Conservation (phyloP, 176 grass and related monocot genomes). For the Musa troglodytarum region DNA sequence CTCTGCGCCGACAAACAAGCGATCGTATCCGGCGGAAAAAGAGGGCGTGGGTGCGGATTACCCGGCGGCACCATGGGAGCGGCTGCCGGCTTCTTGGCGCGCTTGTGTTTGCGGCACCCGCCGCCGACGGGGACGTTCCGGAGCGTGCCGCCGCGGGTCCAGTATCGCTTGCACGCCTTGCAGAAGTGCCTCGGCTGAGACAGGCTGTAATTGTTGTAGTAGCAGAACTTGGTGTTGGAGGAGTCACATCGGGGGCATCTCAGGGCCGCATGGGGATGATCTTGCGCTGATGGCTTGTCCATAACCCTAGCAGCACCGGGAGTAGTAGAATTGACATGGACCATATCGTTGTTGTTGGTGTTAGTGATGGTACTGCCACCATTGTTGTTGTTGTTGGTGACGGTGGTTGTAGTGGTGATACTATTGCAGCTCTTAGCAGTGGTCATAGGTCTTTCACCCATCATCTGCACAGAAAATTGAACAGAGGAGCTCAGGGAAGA, state of each 20-base stretch:
- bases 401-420: background rate
- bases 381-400: background rate
- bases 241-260: slow-evolving; percentile 13
- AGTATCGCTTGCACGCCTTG: slow-evolving; percentile 19
- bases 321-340: background rate
- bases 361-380: background rate
- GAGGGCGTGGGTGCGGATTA: background rate
- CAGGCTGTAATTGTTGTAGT: slow-evolving; percentile 22
- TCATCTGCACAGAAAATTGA: slow-evolving; percentile 4
- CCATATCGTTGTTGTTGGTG: background rate
- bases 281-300: slow-evolving; percentile 1
- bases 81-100: background rate
- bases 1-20: background rate
- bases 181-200: slow-evolving; percentile 18
- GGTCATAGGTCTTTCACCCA: background rate
- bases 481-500: background rate
- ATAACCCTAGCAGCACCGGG: background rate
- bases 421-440: background rate
- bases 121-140: slow-evolving; percentile 21
- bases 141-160: slow-evolving; percentile 15
- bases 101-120: slow-evolving; percentile 14
- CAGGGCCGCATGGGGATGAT: background rate
- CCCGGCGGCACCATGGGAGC: too few species aligned
- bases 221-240: slow-evolving; percentile 20
- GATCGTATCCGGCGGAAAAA: background rate